Conservation (phyloP, 306 rosid genomes). For the Prunus fruticosa region DNA sequence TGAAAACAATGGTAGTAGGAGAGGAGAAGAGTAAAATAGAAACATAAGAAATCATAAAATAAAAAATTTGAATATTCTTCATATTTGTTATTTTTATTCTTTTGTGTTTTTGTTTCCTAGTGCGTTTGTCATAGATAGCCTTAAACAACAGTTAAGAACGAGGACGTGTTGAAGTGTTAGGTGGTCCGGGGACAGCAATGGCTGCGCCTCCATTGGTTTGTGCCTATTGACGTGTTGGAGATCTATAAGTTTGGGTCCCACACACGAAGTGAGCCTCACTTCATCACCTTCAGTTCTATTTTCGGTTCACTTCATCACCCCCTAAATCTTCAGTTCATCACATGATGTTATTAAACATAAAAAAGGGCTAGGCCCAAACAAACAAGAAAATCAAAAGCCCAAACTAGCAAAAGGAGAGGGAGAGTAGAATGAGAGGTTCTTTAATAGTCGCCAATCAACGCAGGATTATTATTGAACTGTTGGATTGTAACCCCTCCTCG, state of each 20-base stretch:
- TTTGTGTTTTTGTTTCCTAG: neutral
- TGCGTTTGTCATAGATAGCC: neutral
- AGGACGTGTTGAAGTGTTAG: neutral
- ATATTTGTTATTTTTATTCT: neutral
- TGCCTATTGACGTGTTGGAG: neutral
- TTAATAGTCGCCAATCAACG: too few species aligned
- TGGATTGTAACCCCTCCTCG: too few species aligned
- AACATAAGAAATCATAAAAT: neutral
- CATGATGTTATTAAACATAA: too few species aligned
- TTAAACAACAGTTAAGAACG: neutral
- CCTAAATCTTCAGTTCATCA: too few species aligned
- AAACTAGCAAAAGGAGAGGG: too few species aligned
- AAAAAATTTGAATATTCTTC: neutral
- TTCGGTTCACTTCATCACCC: too few species aligned
- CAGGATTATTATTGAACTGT: too few species aligned
- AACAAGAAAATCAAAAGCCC: too few species aligned
- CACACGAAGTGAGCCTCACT: neutral
- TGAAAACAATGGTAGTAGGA: neutral
- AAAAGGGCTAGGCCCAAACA: too few species aligned
- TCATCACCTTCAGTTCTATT: too few species aligned
- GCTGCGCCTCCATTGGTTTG: neutral
- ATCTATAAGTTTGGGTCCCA: neutral
- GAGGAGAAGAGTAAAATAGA: neutral
- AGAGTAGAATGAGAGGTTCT: too few species aligned
- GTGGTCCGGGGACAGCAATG: neutral